Evolutionary conservation across 1,139 yeast species (phyloP), one percentile per base, ranked within the genome.

Genomic region (Debaryomycetaceae sp.): DNA sequence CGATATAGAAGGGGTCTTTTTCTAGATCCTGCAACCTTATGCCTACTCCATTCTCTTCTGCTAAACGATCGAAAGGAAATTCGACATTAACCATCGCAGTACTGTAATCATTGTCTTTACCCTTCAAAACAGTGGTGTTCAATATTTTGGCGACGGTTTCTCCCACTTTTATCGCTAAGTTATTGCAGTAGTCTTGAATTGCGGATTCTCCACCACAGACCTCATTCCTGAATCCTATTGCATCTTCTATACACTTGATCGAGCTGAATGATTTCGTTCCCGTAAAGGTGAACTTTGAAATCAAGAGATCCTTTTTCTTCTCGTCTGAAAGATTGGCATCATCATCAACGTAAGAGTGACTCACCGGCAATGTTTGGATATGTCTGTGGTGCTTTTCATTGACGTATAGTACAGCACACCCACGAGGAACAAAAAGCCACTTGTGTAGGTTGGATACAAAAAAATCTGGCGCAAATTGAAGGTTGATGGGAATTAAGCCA

Each of bases 371-470:
- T 0, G 87, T 75, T 48, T 83, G 85, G 46, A 85, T 66, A 9
- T 55, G 45, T 1, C 60, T 56, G 46, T 82, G 88, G 55, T 75
- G 78, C 45, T 70, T 65, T 4, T 72, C 70, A 49, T 76, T 75
- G 6, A 80, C 86, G 54, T 85, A 85, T 41, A 86, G 59, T 20
- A 82, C 66, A 0, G 87, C 85, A 51, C 78, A 73, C 1, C 83
- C 80, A 41, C 81, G 67, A 2, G 90, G 87, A 22, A 74, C 73
- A 50, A 59, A 81, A 39, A 72, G 66, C 91, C 91, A 85, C 57
- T 86, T 86, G 68, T 86, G 91, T 33, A 84, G 65, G 55, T 85
- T 85, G 36, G 85, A 66, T 13, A 78, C 73, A 54, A 73, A 78
- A 57, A 82, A 85, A 55, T 84, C 90, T 0, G 91, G 88, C 42